phyloP scores from a whole-genome alignment of 164 flowering plant genomes.

The Annona cherimola region DNA sequence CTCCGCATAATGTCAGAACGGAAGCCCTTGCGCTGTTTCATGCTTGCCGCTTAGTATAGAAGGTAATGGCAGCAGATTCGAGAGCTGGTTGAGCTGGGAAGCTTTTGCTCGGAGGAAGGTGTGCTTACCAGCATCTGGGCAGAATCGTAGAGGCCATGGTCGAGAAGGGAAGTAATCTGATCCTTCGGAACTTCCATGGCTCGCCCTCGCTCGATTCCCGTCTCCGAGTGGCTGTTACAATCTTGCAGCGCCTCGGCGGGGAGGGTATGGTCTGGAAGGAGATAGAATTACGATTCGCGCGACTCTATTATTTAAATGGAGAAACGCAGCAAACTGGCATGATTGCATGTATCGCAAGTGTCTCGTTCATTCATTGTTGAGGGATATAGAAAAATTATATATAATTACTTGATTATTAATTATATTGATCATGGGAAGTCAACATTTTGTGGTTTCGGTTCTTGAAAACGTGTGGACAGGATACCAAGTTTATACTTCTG shows the following conservation, averaged over 20 bases:
- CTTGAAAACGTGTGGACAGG: no score
- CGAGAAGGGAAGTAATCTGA: conserved; percentile 67
- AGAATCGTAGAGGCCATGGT: conserved; percentile 63
- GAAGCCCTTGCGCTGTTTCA: neutral
- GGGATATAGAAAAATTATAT: no score
- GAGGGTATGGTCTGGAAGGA: neutral
- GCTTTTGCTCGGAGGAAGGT: neutral
- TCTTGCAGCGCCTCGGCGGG: neutral
- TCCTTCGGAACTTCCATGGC: conserved; percentile 79
- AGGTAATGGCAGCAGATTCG: neutral
- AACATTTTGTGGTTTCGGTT: no score
- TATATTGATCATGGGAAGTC: no score
- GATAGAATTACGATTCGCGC: neutral
- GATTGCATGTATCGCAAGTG: neutral
- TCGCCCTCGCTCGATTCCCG: neutral
- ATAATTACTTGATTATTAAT: no score
- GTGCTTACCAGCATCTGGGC: conserved; percentile 68
- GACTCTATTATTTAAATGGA: neutral
- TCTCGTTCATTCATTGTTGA: no score
- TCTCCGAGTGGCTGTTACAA: neutral
- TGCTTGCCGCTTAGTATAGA: neutral
- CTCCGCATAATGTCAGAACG: neutral
- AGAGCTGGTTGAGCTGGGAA: neutral
- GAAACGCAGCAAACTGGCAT: neutral
- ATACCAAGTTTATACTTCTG: no score